Percentiles rank a stretch among this genome's conserved stretches.
Evolutionary conservation across 2,329 filamentous ascomycete genomes (phyloP).

Genomic region (Claviceps pazoutovae): DNA sequence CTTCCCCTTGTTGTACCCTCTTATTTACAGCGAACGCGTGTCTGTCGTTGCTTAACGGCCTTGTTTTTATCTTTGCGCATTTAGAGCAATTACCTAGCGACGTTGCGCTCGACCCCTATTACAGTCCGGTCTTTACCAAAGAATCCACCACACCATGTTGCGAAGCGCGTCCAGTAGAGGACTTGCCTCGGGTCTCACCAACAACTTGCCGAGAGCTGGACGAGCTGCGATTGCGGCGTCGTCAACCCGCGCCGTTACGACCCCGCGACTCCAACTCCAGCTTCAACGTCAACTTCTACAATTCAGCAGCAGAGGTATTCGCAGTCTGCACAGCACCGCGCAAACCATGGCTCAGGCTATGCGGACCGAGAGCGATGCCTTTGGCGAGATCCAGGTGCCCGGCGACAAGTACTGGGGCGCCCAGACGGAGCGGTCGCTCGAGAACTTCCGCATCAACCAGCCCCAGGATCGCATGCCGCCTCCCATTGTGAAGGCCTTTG

Average conservation of each 20-base stretch:
- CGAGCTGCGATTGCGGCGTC: background rate
- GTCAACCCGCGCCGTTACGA: background rate
- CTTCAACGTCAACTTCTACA: background rate
- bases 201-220: background rate
- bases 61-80: background rate
- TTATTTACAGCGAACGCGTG: too few species aligned
- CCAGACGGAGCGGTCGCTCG: conserved; percentile 88
- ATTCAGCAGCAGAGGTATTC: conserved; percentile 6
- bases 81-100: background rate
- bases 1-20: too few species aligned
- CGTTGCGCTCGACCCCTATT: background rate
- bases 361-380: conserved; percentile 90
- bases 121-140: background rate
- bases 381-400: conserved; percentile 88
- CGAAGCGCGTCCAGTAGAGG: conserved; percentile 3
- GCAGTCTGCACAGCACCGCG: conserved; percentile 5
- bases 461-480: conserved; percentile 97
- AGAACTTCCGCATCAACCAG: conserved; percentile 99
- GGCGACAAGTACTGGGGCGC: conserved; percentile 97
- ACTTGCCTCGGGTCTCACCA: conserved; percentile 1
- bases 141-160: conserved; percentile 2
- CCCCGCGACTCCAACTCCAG: conserved; percentile 2
- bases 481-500: conserved; percentile 82
- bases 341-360: conserved; percentile 26
- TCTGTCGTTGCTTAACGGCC: too few species aligned